Conservation (phyloP, 768 basidiomycete species). For the Tylopilus felleus region DNA sequence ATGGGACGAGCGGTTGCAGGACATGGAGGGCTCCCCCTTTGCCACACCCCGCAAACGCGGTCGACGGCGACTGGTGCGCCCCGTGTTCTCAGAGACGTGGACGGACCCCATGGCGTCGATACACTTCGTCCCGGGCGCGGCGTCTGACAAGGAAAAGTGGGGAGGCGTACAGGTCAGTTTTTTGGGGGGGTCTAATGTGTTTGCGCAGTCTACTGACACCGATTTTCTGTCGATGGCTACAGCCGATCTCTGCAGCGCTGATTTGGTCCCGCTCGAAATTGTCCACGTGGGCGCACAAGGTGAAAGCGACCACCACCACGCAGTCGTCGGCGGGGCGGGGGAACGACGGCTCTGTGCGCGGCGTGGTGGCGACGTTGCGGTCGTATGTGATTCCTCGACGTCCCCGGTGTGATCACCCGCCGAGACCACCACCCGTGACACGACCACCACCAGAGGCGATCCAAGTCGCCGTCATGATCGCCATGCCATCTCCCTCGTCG, state of each 20-base stretch:
- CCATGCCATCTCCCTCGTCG: constrained; percentile 38
- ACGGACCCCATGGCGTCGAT: background rate
- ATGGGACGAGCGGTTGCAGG: constrained; percentile 21
- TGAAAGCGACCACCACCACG: background rate
- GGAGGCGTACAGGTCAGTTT: constrained; percentile 25
- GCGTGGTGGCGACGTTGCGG: constrained; percentile 2
- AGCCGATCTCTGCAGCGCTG: constrained; percentile 25
- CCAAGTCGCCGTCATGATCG: constrained; percentile 45
- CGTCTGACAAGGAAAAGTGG: constrained; percentile 11
- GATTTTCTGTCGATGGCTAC: background rate
- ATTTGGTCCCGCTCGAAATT: constrained; percentile 16
- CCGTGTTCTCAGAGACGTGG: constrained; percentile 22
- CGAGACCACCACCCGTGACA: constrained; percentile 11
- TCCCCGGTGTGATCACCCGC: background rate
- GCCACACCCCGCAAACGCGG: constrained; percentile 9
- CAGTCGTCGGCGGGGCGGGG: background rate
- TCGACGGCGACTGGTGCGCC: constrained; percentile 16
- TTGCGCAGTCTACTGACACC: no score
- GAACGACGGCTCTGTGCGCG: background rate
- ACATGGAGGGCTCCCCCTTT: constrained; percentile 10
- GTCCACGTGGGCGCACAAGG: background rate
- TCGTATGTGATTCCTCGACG: constrained; percentile 6
- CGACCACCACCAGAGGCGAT: constrained; percentile 22
- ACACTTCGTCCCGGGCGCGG: background rate
- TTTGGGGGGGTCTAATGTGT: no score